Base-by-base conservation (phyloP, 768 basidiomycete genomes). In the Leucocoprinus birnbaumii region DNA sequence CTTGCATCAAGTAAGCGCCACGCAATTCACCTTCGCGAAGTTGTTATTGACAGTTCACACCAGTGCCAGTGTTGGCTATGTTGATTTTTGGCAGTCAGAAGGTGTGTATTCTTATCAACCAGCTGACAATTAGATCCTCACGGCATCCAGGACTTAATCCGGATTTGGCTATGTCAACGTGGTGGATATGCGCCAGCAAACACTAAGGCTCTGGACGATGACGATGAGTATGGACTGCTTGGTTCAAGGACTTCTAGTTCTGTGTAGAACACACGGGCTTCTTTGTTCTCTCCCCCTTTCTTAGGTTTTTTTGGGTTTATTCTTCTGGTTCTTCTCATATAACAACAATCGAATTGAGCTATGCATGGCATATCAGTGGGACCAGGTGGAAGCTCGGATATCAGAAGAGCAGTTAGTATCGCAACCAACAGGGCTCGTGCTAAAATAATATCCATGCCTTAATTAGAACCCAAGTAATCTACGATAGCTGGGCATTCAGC, bases 1-100 rank as follows among this genome's bases (percentile, higher is more conserved):
- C 35, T 66, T 18, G 57, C 67, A 16, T 61, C 59, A n/a, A 35
- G 66, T 64, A 51, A 62, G 10, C 16, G 14, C 27, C 6, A 22
- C 37, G 26, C 35, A 16, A 24, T 31, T 18, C 18, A 27, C 2
- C 21, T 41, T 50, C 22, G 42, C 26, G 27, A 43, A 34, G 31
- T 31, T 31, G 31, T 19, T 22, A 22, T 16, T 35, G 6, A 21
- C 25, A 24, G 22, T 53, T 22, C 31, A n/a, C 2, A 14, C 7
- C 45, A 68, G 67, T 68, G 19, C 67, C 67, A 11, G 56, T 65
- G 9, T 40, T 67, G 16, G 65, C 62, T 0, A 41, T 63, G 38
- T 27, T 66, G 27, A 62, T 65, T 42, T 66, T 67, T 48, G 63
- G 65, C 16, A 65, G 58, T 16, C 67, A 66, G 58, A 19, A 54